Base-by-base conservation (phyloP, 2,329 filamentous ascomycete genomes). In the Beauveria asiatica region DNA sequence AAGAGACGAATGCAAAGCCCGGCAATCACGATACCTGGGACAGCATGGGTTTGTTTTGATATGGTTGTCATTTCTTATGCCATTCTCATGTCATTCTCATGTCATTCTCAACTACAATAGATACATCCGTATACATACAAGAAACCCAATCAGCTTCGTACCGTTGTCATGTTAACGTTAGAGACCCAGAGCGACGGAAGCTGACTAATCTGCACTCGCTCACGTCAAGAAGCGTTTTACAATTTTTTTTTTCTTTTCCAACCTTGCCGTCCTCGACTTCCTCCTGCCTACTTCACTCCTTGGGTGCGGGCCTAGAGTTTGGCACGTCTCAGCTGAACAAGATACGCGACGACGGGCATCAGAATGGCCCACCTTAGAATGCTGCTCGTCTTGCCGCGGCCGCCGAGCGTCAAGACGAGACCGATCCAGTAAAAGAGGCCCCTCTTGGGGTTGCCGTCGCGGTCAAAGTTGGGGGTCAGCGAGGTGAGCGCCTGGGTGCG, bases 391-490 rank as follows among this genome's bases (percentile, higher is more conserved):
- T 71, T 71, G 61, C 75, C 73, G 62, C 75, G 74, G 33, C 78
- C 76, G 41, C 84, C 83, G 44, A 86, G 75, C 8, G 78, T 73
- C 19, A 81, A 63, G 39, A 85, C 58, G 45, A 85, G 68, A 61
- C 74, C 69, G 21, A 79, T 2, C 80, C 83, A 86, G 70, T 86
- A 86, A 46, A 69, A 71, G 4, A 82, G 49, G 1, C 83, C 81
- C 62, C 73, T 76, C 64, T 79, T 69, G 59, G 78, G 74, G 39
- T 76, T 76, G 64, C 85, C 84, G 60, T 80, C 72, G 66, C 86
- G 82, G 70, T 86, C 83, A 69, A 88, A 88, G 71, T 84, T 78
- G 63, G 84, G 83, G 69, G 76, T 80, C 64, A 69, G 61, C 21
- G 67, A 65, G 54, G 76, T 75, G 65, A 83, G 69, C 48, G 72